These are phyloP conservation scores for Stropharia rugosoannulata DNA, from an alignment of 768 basidiomycete species.

Conservation along the genomic window DNA sequence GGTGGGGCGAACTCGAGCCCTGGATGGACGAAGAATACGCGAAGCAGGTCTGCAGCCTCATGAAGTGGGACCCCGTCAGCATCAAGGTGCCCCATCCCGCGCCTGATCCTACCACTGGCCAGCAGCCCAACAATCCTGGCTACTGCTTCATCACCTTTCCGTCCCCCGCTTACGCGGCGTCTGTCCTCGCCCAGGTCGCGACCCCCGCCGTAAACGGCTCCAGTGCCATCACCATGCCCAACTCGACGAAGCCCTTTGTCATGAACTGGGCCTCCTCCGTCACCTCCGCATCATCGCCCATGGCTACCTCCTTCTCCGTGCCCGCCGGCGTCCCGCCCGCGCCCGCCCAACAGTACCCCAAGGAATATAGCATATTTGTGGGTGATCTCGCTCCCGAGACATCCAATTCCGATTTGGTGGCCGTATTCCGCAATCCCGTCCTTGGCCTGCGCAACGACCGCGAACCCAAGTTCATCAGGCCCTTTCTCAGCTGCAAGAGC, in stretches of 20 bases:
- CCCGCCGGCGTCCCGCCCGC: constrained; percentile 18
- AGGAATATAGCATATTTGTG: constrained; percentile 93
- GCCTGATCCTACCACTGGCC: constrained; percentile 54
- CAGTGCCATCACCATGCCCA: constrained; percentile 68
- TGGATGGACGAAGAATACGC: constrained; percentile 99
- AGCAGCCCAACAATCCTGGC: constrained; percentile 80
- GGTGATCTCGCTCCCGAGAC: constrained; percentile 93
- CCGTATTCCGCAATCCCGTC: constrained; percentile 88
- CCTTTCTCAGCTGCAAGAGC: constrained; percentile 91
- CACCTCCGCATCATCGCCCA: constrained; percentile 28
- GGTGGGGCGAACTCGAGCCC: constrained; percentile 87
- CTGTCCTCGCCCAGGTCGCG: constrained; percentile 69
- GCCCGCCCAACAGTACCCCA: constrained; percentile 60
- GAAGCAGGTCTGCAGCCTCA: constrained; percentile 80
- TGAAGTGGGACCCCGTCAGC: constrained; percentile 82
- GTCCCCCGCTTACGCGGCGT: constrained; percentile 63
- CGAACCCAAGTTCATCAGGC: constrained; percentile 85
- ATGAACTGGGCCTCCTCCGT: constrained; percentile 70
- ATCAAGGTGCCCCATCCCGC: constrained; percentile 71
- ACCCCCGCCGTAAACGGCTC: constrained; percentile 31
- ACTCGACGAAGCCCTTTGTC: constrained; percentile 78
- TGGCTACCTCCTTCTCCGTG: constrained; percentile 30
- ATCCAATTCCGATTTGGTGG: constrained; percentile 93
- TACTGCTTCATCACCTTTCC: constrained; percentile 90
- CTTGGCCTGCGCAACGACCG: constrained; percentile 82